These are phyloP conservation scores for Papiliotrema nemorosa DNA, from an alignment of 1,284 basidiomycete genomes.

Conservation along the genomic window DNA sequence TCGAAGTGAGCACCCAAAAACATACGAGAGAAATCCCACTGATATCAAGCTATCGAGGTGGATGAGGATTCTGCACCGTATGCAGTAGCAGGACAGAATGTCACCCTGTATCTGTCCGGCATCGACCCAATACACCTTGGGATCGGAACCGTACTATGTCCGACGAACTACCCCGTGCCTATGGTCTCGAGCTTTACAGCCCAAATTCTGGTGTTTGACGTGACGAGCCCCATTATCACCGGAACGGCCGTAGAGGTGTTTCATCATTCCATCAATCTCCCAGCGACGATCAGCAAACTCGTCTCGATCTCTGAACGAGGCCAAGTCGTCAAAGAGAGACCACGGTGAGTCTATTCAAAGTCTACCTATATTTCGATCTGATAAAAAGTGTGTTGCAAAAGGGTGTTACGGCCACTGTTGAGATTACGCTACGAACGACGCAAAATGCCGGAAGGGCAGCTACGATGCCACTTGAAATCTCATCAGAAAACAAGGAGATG, in stretches of 20 bases:
- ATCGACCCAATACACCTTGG: conserved; percentile 83
- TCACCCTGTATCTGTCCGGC: conserved; percentile 74
- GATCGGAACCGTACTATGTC: conserved; percentile 86
- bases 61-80: conserved; percentile 77
- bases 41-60: conserved; percentile 71
- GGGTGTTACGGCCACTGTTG: conserved; percentile 75
- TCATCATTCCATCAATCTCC: conserved; percentile 89
- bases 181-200: conserved; percentile 75
- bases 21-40: too few species aligned
- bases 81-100: conserved; percentile 87
- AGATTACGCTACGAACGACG: conserved; percentile 65
- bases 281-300: conserved; percentile 79
- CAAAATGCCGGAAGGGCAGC: conserved; percentile 54
- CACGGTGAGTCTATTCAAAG: conserved; percentile 58
- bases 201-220: conserved; percentile 90
- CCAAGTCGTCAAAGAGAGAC: conserved; percentile 68
- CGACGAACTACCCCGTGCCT: conserved; percentile 64
- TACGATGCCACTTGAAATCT: conserved; percentile 79
- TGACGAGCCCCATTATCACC: conserved; percentile 79
- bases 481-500: conserved; percentile 93
- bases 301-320: conserved; percentile 78
- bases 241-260: conserved; percentile 88
- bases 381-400: conserved; percentile 71
- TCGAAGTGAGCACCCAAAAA: conserved; percentile 60
- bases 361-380: background rate